Conservation (phyloP, 2,329 filamentous ascomycete genomes). For the Cordyceps javanica region DNA sequence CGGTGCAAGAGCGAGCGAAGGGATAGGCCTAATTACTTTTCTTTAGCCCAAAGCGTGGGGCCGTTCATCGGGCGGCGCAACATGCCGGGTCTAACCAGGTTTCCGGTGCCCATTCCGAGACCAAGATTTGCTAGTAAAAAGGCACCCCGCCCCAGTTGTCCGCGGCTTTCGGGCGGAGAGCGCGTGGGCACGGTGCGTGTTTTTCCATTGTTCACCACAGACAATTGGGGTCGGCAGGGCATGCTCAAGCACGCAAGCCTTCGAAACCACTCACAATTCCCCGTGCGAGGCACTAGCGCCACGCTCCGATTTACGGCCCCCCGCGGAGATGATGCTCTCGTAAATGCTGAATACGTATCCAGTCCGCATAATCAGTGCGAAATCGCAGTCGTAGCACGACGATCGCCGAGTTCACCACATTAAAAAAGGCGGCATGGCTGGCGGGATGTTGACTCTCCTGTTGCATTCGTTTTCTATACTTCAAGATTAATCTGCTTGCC, state of each 20-base stretch:
- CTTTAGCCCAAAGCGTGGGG: not conserved
- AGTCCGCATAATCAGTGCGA: not conserved
- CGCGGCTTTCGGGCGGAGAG: not conserved
- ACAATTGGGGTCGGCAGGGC: not conserved
- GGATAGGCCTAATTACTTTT: not conserved
- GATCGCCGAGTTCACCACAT: too few relatives aligned
- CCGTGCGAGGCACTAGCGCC: not conserved
- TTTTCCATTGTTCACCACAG: not conserved
- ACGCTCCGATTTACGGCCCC: not conserved
- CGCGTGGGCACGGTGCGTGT: not conserved
- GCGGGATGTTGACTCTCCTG: not conserved
- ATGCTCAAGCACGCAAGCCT: not conserved
- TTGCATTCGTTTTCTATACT: slow-evolving; percentile 14
- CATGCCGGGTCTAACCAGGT: not conserved
- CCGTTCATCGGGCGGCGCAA: not conserved
- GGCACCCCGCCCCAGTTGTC: not conserved
- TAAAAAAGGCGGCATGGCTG: not conserved
- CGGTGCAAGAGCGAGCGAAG: not conserved
- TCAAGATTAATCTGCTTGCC: slow-evolving; percentile 96
- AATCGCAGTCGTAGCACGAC: not conserved
- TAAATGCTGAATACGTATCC: not conserved
- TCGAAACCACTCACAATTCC: not conserved
- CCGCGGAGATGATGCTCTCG: not conserved
- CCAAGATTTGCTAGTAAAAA: not conserved
- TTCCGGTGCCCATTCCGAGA: not conserved